Conservation (phyloP, 306 rosid genomes). For the Quercus berberidifolia region DNA sequence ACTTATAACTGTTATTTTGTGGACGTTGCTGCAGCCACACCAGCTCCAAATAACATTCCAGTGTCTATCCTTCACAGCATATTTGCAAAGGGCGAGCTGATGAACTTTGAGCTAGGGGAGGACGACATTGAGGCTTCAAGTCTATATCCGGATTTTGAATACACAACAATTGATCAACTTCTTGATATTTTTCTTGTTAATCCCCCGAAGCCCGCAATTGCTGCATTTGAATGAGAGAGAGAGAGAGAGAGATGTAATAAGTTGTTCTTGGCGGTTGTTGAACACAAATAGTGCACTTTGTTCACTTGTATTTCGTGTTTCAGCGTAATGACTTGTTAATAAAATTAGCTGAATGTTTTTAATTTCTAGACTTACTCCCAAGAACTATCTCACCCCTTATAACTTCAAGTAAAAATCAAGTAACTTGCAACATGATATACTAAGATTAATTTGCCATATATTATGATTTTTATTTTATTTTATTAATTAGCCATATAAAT, state of each 20-base stretch:
- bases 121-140: constrained; percentile 33
- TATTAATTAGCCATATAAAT: too few species aligned
- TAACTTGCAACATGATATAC: too few species aligned
- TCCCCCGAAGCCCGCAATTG: constrained; percentile 25
- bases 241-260: too few species aligned
- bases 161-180: constrained; percentile 32
- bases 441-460: too few species aligned
- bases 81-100: constrained; percentile 31
- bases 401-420: too few species aligned
- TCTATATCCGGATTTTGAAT: constrained; percentile 28
- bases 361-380: neutral
- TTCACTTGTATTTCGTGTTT: too few species aligned
- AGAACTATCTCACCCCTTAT: too few species aligned
- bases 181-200: constrained; percentile 38
- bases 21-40: constrained; percentile 24
- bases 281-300: too few species aligned
- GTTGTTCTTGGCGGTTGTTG: too few species aligned
- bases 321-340: too few species aligned
- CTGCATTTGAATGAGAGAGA: constrained; percentile 29
- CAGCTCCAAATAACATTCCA: constrained; percentile 33
- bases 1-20: neutral
- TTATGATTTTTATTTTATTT: too few species aligned
- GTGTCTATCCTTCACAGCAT: constrained; percentile 30
- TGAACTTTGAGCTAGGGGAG: constrained; percentile 27
- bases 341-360: too few species aligned